These are phyloP conservation scores for Heterobasidion occidentale DNA, from an alignment of 1,284 basidiomycete genomes.

Conservation along the genomic window DNA sequence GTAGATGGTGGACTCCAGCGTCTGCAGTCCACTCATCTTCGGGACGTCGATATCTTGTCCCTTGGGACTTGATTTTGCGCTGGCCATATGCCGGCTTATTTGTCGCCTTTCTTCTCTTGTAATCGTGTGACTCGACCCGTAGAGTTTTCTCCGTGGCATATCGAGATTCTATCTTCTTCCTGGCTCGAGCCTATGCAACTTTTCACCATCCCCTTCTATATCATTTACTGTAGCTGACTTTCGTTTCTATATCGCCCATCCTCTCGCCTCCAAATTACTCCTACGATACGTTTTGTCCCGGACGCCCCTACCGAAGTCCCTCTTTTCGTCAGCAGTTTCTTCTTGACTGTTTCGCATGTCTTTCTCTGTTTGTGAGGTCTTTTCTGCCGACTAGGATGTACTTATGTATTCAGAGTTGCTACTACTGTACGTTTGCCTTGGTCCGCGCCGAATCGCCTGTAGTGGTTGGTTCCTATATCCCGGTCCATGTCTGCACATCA, in stretches of 20 bases:
- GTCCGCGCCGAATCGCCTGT: constrained; percentile 2
- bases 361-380: background rate
- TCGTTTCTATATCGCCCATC: background rate
- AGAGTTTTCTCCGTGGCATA: background rate
- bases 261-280: background rate
- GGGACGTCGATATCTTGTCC: background rate
- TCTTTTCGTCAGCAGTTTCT: too few species aligned
- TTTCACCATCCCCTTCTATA: background rate
- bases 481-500: constrained; percentile 3
- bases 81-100: too few species aligned
- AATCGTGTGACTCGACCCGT: too few species aligned
- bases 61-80: background rate
- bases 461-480: constrained; percentile 6
- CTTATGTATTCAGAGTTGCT: constrained; percentile 10
- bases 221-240: background rate
- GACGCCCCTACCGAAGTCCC: too few species aligned
- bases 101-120: too few species aligned
- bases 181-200: background rate
- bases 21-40: background rate
- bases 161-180: background rate
- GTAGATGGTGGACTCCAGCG: background rate
- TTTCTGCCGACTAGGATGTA: constrained; percentile 2
- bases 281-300: background rate
- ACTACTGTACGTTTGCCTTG: constrained; percentile 8
- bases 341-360: too few species aligned